These are phyloP conservation scores for Phascolomyces articulosus DNA, from an alignment of 371 early-diverging fungal species.

Conservation along the genomic window DNA sequence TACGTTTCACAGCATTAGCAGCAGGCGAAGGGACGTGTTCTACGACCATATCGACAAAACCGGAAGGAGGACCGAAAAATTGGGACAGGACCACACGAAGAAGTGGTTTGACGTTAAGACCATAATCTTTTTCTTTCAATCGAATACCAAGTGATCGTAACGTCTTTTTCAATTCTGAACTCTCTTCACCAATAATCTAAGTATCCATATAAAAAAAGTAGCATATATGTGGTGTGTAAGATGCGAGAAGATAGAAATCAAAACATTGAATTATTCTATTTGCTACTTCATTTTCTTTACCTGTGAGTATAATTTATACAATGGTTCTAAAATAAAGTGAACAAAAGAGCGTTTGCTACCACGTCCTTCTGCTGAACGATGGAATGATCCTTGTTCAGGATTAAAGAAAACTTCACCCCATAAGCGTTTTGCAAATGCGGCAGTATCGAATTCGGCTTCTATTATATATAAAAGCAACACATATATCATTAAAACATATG, in stretches of 20 bases:
- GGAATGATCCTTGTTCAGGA: conserved; percentile 77
- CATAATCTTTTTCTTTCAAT: conserved; percentile 78
- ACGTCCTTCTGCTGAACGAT: conserved; percentile 65
- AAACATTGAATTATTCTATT: no score
- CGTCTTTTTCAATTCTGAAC: conserved; percentile 65
- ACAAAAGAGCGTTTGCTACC: conserved; percentile 84
- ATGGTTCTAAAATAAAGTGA: conserved; percentile 96
- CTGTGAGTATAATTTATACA: conserved; percentile 94
- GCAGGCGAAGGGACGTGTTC: conserved; percentile 82
- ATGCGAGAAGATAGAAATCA: no score
- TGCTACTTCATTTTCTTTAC: no score
- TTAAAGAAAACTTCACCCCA: conserved; percentile 98
- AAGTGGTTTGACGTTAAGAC: conserved; percentile 82
- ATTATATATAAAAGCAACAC: neutral
- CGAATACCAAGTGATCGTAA: conserved; percentile 81
- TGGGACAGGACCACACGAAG: conserved; percentile 79
- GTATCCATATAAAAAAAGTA: no score
- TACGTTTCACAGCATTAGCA: conserved; percentile 70
- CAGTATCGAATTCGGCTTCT: conserved; percentile 66
- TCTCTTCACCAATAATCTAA: conserved; percentile 72
- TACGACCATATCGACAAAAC: conserved; percentile 91
- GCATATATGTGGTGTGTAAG: no score
- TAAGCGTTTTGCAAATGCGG: conserved; percentile 88
- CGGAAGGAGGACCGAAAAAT: conserved; percentile 90
- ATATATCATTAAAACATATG: neutral